Base-by-base conservation (phyloP, 2,329 filamentous ascomycete species). In the Cercospora zeina region DNA sequence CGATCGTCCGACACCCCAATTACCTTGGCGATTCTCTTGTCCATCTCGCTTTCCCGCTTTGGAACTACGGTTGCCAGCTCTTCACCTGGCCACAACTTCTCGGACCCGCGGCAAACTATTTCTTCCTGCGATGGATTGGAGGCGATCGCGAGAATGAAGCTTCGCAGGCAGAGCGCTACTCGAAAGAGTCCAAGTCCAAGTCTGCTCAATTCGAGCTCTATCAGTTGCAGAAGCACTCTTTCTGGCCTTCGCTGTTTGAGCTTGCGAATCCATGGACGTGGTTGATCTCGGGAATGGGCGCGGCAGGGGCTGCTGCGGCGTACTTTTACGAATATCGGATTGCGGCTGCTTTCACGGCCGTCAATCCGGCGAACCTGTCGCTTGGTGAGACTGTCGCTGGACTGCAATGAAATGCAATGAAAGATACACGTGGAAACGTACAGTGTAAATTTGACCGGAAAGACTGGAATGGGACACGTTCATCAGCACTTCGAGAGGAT, bases 21-120 rank as follows among this genome's bases (percentile, higher is more conserved):
- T 87, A 86, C 69, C 80, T 87, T n/a, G 85, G 85, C 1, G 85
- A 86, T 61, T 77, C 81, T 2, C 76, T 87, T 3, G 78, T 85
- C 9, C 85, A 87, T 68, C 68, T 83, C 51, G 85, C 84, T 0
- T 87, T 87, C 77, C 82, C 83, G 1, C 70, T 86, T 7, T 77
- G 85, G 62, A 78, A 86, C 2, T 84, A 82, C 70, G 79, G 81
- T 16, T 81, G 80, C 9, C 82, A 81, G 56, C 78, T 83, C 65
- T 79, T 86, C 57, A 80, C 82, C 54, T 83, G 83, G 0, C 69
- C 85, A 31, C 80, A 82, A 27, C 72, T 85, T 1, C 74, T 86
- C 1, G 85, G 84, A 0, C 82, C 84, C 0, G 53, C 85, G 4
- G 79, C 82, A 13, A 87, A 87, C 72, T 87, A 87, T 73, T 59